Evolutionary conservation across 2,329 filamentous ascomycete species (phyloP), one percentile per base, ranked within the genome.

Genomic region (Beauveria sp.): DNA sequence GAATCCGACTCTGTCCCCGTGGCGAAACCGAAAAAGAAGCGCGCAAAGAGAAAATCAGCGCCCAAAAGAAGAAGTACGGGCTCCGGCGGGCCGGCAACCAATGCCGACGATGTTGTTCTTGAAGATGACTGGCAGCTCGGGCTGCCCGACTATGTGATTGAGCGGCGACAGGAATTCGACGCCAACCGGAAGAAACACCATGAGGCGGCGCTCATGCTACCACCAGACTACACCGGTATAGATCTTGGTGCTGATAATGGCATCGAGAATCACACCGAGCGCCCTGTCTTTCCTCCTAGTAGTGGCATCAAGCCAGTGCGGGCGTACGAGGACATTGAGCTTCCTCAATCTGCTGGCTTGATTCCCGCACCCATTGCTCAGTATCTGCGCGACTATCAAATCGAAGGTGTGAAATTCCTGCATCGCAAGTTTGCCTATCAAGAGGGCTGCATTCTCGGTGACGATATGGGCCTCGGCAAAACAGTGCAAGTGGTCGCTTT

Each of bases 391-490:
- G 90, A 93, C 65, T 99, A 99, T 69, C 95, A 99, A 72, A 80
- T 98, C 1, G 83, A 89, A 31, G 95, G 95, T 5, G 90, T 89
- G 16, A 82, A 84, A 38, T 98, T 97, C 69, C 79, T 99, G 8
- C 93, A 98, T 71, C 84, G 90, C 63, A 83, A 90, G 24, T 98
- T 98, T 70, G 88, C 97, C 4, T 93, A 91, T 66, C 95, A 99
- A 70, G 88, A 88, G 67, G 95, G 95, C 1, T 91, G 90, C 1
- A 90, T 99, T 24, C 80, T 99, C 0, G 93, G 93, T 3, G 95
- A 99, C 70, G 95, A 99, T 69, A 99, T 99, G 95, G 95, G 95
- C 22, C 75, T 99, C 38, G 95, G 95, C 0, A 99, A 99, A 75
- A 99, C 95, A 0, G 91, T 99, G 2, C 95, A 99, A 73, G 91